Base-by-base conservation (phyloP, 2,329 filamentous ascomycete species). In the Shiraia bambusicola region DNA sequence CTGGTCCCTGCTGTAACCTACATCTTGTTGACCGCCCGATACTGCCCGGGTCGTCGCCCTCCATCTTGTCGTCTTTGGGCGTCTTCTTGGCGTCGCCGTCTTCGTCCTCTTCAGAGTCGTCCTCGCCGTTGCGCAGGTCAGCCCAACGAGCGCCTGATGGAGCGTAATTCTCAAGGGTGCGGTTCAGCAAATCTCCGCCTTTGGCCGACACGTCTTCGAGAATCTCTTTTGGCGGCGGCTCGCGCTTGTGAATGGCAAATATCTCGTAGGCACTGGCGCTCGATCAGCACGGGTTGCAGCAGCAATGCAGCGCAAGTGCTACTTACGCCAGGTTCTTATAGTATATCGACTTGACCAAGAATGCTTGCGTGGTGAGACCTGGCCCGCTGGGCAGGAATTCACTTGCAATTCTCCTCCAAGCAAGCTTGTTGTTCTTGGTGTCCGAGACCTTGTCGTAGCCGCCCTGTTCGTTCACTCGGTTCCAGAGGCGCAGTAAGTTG, bases 211-310 rank as follows among this genome's bases (percentile, higher is more conserved):
- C 66, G 43, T 90, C 83, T 68, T 95, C 90, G 25, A 95, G 75
- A 34, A 95, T 94, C 58, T 94, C 88, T 56, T 87, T 89, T 5
- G 89, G 88, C 12, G 90, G 90, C 0, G 90, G 90, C 49, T 90
- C 87, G 67, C 86, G 83, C 39, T 83, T 80, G 70, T 91, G 86
- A 29, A 90, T 72, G 9, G 82, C 85, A 33, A 81, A 81, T 59
- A 95, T 93, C 69, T 95, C 90, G 69, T 87, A 95, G 2, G 90
- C 89, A 10, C 74, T 77, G 30, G 13, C 15, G 34, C 25, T 42
- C 34, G 25, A n/a, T 59, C 36, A 58, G 51, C 19, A 38, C 9
- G 29, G 11, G 14, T 35, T 22, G 22, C 28, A 29, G 47, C 27
- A 47, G 38, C 35, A 17, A 28, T 35, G 47, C 33, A 25, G 31